These are phyloP conservation scores for Heliosperma pusillum DNA, from an alignment of 148 eudicot genomes.

Conservation along the genomic window DNA sequence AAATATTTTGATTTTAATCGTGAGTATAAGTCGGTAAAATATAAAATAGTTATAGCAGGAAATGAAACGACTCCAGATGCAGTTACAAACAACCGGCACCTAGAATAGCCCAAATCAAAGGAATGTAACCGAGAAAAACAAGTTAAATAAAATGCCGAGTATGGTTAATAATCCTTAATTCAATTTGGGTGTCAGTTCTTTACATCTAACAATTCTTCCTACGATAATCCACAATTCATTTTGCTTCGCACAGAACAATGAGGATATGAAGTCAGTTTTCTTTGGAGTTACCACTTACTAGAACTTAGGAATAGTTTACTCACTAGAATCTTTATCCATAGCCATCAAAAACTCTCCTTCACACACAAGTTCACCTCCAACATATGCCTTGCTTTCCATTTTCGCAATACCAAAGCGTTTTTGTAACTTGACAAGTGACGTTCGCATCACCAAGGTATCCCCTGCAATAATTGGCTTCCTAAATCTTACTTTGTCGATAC, in stretches of 20 bases:
- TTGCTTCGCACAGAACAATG: neutral
- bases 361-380: slow-evolving; percentile 84
- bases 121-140: neutral
- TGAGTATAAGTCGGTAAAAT: too few species aligned
- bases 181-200: neutral
- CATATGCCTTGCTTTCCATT: slow-evolving; percentile 94
- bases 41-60: too few species aligned
- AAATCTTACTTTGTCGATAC: slow-evolving; percentile 90
- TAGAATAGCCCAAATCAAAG: neutral
- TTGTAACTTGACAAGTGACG: slow-evolving; percentile 79
- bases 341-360: slow-evolving; percentile 99
- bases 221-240: neutral
- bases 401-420: slow-evolving; percentile 89
- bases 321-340: slow-evolving; percentile 44
- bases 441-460: slow-evolving; percentile 88
- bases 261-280: neutral
- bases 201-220: neutral
- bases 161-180: neutral
- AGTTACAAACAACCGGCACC: too few species aligned
- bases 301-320: slow-evolving; percentile 12
- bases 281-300: neutral
- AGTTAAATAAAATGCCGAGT: neutral
- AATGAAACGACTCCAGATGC: too few species aligned
- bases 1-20: too few species aligned
- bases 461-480: slow-evolving; percentile 93